A percentile compares a stretch with the other conserved stretches of the same genome.
These are phyloP conservation scores for Epichloe baconii DNA, from an alignment of 2,329 filamentous ascomycete species.

Conservation along the genomic window DNA sequence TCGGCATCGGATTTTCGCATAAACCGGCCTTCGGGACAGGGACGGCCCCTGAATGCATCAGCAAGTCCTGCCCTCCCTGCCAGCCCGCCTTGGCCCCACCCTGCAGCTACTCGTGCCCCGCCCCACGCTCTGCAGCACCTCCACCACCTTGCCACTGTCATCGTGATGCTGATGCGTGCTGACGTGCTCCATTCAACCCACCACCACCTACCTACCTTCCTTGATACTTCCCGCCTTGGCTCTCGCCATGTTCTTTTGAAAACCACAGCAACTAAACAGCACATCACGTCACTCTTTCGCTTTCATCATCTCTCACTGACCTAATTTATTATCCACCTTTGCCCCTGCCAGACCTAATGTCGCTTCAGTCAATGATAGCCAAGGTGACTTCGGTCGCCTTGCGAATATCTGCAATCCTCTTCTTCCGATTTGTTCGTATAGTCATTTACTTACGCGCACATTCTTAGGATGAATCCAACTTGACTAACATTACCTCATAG, in stretches of 20 bases:
- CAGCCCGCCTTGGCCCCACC: background rate
- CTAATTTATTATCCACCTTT: background rate
- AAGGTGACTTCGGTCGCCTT: constrained; percentile 24
- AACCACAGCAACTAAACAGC: background rate
- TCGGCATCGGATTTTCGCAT: constrained; percentile 13
- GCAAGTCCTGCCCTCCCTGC: too few species aligned
- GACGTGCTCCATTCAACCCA: background rate
- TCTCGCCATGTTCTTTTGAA: background rate
- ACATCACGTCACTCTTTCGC: background rate
- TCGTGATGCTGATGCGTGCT: background rate
- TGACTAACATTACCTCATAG: constrained; percentile 12
- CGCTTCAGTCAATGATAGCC: constrained; percentile 17
- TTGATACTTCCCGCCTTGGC: background rate
- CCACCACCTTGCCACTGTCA: background rate
- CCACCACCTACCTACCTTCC: background rate
- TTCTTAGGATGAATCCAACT: too few species aligned
- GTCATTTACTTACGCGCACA: background rate
- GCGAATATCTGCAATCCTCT: constrained; percentile 23
- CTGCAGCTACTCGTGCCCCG: background rate
- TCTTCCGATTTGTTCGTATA: constrained; percentile 23
- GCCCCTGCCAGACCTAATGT: constrained; percentile 2
- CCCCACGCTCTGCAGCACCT: too few species aligned
- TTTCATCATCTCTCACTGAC: background rate
- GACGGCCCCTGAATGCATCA: too few species aligned
- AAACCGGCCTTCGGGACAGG: constrained; percentile 6